Percentiles rank a stretch among this genome's conserved stretches.
phyloP scores from a whole-genome alignment of 2,329 filamentous ascomycete species.

The Sclerotinia sclerotiorum region DNA sequence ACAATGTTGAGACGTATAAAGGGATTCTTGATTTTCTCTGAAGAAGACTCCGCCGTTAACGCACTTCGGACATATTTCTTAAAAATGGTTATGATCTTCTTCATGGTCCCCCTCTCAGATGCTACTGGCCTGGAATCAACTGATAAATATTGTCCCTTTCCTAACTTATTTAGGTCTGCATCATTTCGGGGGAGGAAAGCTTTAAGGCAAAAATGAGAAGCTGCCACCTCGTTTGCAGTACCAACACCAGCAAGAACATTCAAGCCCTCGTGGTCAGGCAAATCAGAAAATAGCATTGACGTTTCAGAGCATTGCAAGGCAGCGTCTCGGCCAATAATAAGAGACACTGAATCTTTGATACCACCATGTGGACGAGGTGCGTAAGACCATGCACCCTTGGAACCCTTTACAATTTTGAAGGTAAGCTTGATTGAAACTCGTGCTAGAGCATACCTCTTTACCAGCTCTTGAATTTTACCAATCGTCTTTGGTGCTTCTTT shows the following conservation, averaged over 20 bases:
- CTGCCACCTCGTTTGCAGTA: not conserved
- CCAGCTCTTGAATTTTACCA: conserved; percentile 56
- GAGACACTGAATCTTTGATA: conserved; percentile 59
- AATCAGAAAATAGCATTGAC: conserved; percentile 30
- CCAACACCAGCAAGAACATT: conserved; percentile 1
- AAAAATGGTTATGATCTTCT: conserved; percentile 57
- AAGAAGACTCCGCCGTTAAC: conserved; percentile 29
- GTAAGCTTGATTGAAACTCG: conserved; percentile 61
- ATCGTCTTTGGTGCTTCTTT: conserved; percentile 60
- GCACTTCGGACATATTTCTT: conserved; percentile 49
- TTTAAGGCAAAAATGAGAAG: conserved; percentile 48
- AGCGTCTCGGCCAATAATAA: conserved; percentile 60
- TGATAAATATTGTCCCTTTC: conserved; percentile 61
- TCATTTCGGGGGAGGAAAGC: conserved; percentile 57
- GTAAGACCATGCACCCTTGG: conserved; percentile 59
- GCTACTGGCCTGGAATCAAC: conserved; percentile 68
- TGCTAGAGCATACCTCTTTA: conserved; percentile 66
- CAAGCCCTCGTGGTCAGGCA: conserved; percentile 11
- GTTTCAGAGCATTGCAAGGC: conserved; percentile 54
- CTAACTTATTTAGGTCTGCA: conserved; percentile 47
- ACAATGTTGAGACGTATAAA: conserved; percentile 65
- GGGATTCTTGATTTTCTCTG: conserved; percentile 46
- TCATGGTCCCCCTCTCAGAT: conserved; percentile 54
- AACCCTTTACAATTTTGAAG: conserved; percentile 57
- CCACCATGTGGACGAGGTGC: conserved; percentile 52